Evolutionary conservation across 2,329 filamentous ascomycete genomes (phyloP).

Genomic region (Colletotrichum eremochloae): DNA sequence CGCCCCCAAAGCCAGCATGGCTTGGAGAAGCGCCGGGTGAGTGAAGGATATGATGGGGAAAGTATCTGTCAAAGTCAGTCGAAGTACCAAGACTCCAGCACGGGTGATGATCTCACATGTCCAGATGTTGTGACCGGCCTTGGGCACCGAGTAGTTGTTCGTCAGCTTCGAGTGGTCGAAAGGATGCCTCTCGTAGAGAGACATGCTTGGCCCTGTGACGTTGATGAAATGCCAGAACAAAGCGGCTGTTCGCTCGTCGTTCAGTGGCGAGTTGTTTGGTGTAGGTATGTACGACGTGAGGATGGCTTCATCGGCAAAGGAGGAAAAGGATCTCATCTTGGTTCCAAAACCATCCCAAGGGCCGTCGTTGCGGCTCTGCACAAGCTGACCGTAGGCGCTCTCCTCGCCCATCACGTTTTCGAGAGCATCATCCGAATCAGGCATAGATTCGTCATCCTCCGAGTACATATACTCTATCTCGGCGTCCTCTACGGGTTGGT

Average conservation of each 20-base stretch:
- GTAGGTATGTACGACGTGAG: conserved; percentile 77
- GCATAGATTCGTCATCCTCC: conserved; percentile 74
- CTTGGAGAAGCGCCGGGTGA: conserved; percentile 89
- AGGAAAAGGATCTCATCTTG: conserved; percentile 63
- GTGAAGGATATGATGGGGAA: conserved; percentile 87
- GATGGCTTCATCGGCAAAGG: conserved; percentile 62
- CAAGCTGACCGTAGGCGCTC: conserved; percentile 54
- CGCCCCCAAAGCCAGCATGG: conserved; percentile 88
- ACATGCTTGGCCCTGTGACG: conserved; percentile 87
- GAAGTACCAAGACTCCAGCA: conserved; percentile 30
- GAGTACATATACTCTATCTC: conserved; percentile 61
- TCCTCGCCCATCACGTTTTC: conserved; percentile 56
- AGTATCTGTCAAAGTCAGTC: conserved; percentile 65
- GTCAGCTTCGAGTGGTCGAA: conserved; percentile 79
- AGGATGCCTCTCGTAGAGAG: conserved; percentile 87
- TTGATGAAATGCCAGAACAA: conserved; percentile 95
- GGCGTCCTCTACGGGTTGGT: conserved; percentile 11
- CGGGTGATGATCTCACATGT: conserved; percentile 63
- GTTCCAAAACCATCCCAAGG: conserved; percentile 59
- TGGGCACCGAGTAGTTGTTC: conserved; percentile 70
- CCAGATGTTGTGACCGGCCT: conserved; percentile 75
- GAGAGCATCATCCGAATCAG: conserved; percentile 70
- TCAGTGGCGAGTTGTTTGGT: conserved; percentile 77
- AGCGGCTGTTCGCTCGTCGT: conserved; percentile 82
- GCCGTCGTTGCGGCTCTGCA: conserved; percentile 53